These are phyloP conservation scores for Cyclotella cryptica DNA, from an alignment of 108 stramenopile species.

Conservation along the genomic window DNA sequence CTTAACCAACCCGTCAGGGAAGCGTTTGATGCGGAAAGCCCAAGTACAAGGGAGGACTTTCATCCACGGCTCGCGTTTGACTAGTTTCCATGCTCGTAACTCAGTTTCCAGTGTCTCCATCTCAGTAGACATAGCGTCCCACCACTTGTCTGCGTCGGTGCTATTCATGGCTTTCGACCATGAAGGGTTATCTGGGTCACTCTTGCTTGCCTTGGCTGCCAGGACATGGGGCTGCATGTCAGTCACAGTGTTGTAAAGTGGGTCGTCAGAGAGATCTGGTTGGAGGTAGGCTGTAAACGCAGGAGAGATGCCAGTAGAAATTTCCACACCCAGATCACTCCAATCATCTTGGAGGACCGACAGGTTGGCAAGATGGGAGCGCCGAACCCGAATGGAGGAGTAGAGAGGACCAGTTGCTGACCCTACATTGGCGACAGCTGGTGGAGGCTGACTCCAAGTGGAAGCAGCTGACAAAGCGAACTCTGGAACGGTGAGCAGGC, in stretches of 20 bases:
- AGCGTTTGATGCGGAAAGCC: slow-evolving; percentile 53
- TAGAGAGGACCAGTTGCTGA: background rate
- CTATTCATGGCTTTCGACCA: slow-evolving; percentile 23
- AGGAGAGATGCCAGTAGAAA: background rate
- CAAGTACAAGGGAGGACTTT: too few species aligned
- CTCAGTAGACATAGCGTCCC: too few species aligned
- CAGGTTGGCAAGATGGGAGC: background rate
- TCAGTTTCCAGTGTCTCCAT: slow-evolving; percentile 38
- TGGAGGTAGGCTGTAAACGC: background rate
- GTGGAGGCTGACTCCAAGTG: background rate
- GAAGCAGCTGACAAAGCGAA: background rate
- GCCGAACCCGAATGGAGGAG: background rate
- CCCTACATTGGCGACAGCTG: too few species aligned
- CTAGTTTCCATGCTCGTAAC: slow-evolving; percentile 55
- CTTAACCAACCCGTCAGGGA: slow-evolving; percentile 50
- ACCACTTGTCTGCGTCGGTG: too few species aligned
- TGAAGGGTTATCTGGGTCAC: background rate
- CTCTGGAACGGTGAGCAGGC: background rate
- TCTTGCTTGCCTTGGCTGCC: background rate
- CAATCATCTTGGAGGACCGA: background rate
- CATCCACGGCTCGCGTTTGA: too few species aligned
- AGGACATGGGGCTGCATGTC: background rate
- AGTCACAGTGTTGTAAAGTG: background rate
- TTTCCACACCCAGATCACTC: background rate
- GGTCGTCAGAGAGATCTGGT: background rate